A percentile compares a stretch with the other conserved stretches of the same genome.
Conservation (phyloP, 2,329 filamentous ascomycete genomes). For the Curvularia sp. region DNA sequence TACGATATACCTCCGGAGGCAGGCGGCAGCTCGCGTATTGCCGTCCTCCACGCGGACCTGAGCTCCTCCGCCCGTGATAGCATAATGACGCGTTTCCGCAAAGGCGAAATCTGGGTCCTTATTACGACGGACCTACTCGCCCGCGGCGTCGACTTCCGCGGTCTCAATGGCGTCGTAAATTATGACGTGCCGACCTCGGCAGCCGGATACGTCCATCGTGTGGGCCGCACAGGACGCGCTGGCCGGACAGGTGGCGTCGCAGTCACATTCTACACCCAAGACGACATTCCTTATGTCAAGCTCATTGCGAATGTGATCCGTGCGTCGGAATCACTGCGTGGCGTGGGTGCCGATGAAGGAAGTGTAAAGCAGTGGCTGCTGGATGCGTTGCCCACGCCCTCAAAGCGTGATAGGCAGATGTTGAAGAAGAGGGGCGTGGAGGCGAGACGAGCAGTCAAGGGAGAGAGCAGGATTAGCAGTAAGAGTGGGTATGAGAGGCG, state of each 20-base stretch:
- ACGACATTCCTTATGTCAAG: conserved; percentile 89
- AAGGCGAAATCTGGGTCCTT: conserved; percentile 92
- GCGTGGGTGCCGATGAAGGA: conserved; percentile 51
- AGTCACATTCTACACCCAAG: conserved; percentile 93
- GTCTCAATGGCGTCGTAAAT: conserved; percentile 95
- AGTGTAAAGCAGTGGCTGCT: conserved; percentile 75
- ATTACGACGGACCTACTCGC: conserved; percentile 95
- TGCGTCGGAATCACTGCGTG: conserved; percentile 75
- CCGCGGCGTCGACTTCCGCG: conserved; percentile 91
- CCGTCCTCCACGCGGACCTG: conserved; percentile 87
- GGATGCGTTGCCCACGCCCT: conserved; percentile 82
- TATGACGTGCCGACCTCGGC: conserved; percentile 95
- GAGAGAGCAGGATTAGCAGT: conserved; percentile 73
- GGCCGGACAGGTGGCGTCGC: conserved; percentile 87
- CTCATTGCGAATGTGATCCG: conserved; percentile 93
- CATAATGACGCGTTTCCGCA: conserved; percentile 89
- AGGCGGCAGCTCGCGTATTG: conserved; percentile 82
- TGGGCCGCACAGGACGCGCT: conserved; percentile 87
- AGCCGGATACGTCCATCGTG: conserved; percentile 90
- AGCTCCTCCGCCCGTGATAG: conserved; percentile 75
- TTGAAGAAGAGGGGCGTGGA: conserved; percentile 84
- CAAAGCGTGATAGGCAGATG: conserved; percentile 82
- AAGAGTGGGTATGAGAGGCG: conserved; percentile 78
- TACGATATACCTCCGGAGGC: conserved; percentile 94
- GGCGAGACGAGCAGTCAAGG: conserved; percentile 61